phyloP scores from a whole-genome alignment of 768 basidiomycete species.

The Boletus rubroflammeus region DNA sequence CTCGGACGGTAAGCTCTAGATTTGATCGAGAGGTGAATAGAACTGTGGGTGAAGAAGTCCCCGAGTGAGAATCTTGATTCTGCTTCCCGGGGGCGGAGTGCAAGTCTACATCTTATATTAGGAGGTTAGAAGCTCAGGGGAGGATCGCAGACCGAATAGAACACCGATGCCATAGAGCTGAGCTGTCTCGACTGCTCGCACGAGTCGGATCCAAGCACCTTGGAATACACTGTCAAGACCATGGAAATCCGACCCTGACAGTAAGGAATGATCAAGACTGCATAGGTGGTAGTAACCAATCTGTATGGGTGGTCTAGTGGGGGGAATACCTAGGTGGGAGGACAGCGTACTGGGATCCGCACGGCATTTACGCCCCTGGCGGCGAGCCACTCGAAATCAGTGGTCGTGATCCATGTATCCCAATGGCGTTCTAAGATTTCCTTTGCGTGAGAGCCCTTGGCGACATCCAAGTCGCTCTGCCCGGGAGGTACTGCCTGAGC shows the following conservation, averaged over 20 bases:
- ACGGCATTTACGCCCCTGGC: conserved; percentile 56
- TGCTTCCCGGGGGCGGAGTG: conserved; percentile 77
- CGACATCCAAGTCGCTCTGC: conserved; percentile 70
- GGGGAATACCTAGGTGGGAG: conserved; percentile 15
- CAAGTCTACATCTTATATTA: conserved; percentile 46
- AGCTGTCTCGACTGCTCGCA: conserved; percentile 57
- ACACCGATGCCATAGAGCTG: conserved; percentile 62
- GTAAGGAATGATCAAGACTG: conserved; percentile 51
- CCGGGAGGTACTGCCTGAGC: conserved; percentile 47
- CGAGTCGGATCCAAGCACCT: conserved; percentile 68
- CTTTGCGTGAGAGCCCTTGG: conserved; percentile 47
- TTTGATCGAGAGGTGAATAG: conserved; percentile 48
- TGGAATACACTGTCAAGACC: conserved; percentile 45
- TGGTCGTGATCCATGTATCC: conserved; percentile 51
- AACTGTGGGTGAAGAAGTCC: conserved; percentile 47
- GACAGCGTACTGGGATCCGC: conserved; percentile 57
- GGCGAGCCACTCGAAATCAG: conserved; percentile 54
- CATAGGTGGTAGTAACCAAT: conserved; percentile 74
- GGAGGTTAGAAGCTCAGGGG: conserved; percentile 10
- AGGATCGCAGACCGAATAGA: conserved; percentile 50
- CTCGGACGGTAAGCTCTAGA: conserved; percentile 44
- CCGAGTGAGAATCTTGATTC: conserved; percentile 64
- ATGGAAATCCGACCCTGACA: conserved; percentile 65
- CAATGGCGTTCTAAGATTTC: conserved; percentile 43
- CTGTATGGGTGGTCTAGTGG: conserved; percentile 31